These are phyloP conservation scores for Marasmius sp. DNA, from an alignment of 1,284 basidiomycete genomes.

Conservation along the genomic window DNA sequence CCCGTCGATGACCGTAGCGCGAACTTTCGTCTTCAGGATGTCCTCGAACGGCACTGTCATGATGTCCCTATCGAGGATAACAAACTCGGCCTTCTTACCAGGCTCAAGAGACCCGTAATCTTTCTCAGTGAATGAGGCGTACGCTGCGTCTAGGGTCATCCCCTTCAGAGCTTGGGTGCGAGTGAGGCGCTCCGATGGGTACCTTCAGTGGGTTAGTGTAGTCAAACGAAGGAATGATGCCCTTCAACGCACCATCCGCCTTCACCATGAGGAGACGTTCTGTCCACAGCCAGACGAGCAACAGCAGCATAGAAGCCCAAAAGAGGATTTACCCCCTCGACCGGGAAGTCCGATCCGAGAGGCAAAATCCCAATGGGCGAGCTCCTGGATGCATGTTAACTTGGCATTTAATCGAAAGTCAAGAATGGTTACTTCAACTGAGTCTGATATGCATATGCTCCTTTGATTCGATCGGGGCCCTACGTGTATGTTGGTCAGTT, in stretches of 20 bases:
- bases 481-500: conserved; percentile 26
- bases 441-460: conserved; percentile 87
- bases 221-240: not conserved
- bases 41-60: conserved; percentile 63
- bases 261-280: conserved; percentile 78
- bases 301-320: conserved; percentile 88
- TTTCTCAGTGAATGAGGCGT: conserved; percentile 79
- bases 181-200: conserved; percentile 67
- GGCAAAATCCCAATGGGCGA: not conserved
- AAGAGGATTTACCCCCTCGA: conserved; percentile 80
- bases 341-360: conserved; percentile 17
- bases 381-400: not conserved
- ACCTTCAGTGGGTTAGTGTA: conserved; percentile 47
- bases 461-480: conserved; percentile 79
- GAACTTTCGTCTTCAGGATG: conserved; percentile 38
- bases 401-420: not conserved
- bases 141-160: conserved; percentile 87
- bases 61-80: conserved; percentile 79
- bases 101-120: conserved; percentile 64
- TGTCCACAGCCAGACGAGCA: conserved; percentile 64
- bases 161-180: conserved; percentile 77
- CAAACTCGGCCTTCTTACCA: conserved; percentile 86
- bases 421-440: conserved; percentile 58
- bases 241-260: conserved; percentile 69
- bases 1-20: conserved; percentile 60